Percentiles rank a stretch among this genome's conserved stretches.
phyloP scores from a whole-genome alignment of 169 alveolate species.

The Plasmodium vivax region DNA sequence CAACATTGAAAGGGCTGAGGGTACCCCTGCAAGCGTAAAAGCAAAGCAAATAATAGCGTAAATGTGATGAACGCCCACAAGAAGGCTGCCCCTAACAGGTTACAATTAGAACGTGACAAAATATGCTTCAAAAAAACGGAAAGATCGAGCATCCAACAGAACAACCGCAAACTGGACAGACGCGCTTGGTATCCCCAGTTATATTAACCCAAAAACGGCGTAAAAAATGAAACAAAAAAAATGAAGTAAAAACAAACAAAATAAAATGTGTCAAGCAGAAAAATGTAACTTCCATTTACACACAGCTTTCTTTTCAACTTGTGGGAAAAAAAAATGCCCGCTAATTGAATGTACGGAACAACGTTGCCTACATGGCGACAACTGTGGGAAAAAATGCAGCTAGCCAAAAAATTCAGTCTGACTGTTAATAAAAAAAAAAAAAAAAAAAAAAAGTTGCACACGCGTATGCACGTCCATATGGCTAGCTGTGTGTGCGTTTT shows the following conservation, averaged over 20 bases:
- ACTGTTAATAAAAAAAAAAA: slow-evolving; percentile 20
- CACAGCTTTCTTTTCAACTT: not conserved
- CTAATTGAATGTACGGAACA: not conserved
- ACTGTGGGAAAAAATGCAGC: slow-evolving; percentile 14
- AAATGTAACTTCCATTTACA: not conserved
- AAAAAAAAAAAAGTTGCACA: not conserved
- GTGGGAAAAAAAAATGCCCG: not conserved
- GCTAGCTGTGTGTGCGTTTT: slow-evolving; percentile 3
- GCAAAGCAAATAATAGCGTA: not conserved
- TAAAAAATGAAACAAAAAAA: not conserved
- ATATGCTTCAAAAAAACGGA: not conserved
- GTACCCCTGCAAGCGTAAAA: not conserved
- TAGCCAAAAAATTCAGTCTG: slow-evolving; percentile 15
- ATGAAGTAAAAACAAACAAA: not conserved
- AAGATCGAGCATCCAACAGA: not conserved
- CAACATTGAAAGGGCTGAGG: not conserved
- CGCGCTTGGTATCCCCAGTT: not conserved
- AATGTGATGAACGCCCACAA: not conserved
- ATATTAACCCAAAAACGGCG: not conserved
- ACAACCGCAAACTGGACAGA: not conserved
- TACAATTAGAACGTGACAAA: not conserved
- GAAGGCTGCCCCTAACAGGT: not conserved
- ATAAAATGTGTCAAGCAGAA: not conserved
- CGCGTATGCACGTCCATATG: not conserved
- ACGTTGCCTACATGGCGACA: not conserved